A percentile compares a stretch with the other conserved stretches of the same genome.
These are phyloP conservation scores for Verruconis gallopava DNA, from an alignment of 2,329 filamentous ascomycete genomes.

Conservation along the genomic window DNA sequence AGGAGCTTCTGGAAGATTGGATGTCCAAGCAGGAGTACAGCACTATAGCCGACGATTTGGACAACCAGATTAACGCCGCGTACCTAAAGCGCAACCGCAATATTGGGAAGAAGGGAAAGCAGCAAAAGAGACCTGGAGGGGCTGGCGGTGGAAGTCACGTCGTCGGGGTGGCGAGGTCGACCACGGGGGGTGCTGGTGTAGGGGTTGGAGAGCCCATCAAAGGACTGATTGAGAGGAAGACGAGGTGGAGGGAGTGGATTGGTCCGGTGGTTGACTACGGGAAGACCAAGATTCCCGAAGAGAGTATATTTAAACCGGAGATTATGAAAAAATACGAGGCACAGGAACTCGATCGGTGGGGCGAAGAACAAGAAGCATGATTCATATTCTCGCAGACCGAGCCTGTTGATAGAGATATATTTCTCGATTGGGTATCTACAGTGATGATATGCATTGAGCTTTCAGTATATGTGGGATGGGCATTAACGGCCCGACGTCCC, in stretches of 20 bases:
- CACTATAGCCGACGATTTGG: slow-evolving; percentile 92
- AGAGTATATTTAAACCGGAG: slow-evolving; percentile 62
- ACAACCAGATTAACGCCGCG: slow-evolving; percentile 85
- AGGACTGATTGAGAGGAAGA: slow-evolving; percentile 80
- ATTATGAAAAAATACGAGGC: slow-evolving; percentile 63
- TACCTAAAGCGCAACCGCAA: slow-evolving; percentile 93
- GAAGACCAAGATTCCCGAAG: slow-evolving; percentile 59
- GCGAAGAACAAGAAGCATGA: slow-evolving; percentile 38
- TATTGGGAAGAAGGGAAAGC: slow-evolving; percentile 87
- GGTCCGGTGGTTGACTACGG: slow-evolving; percentile 83
- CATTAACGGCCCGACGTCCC: no score
- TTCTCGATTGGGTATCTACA: no score
- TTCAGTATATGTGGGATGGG: no score
- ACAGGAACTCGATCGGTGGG: slow-evolving; percentile 68
- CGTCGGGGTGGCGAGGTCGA: slow-evolving; percentile 32
- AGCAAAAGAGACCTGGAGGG: slow-evolving; percentile 61
- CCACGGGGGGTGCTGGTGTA: slow-evolving; percentile 43
- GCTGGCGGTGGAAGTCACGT: slow-evolving; percentile 57
- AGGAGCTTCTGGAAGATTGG: slow-evolving; percentile 77
- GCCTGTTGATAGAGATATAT: no score
- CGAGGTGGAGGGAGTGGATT: slow-evolving; percentile 82
- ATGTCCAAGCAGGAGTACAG: slow-evolving; percentile 96
- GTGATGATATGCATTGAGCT: no score
- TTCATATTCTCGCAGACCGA: no score
- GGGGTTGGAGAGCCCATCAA: slow-evolving; percentile 85